Base-by-base conservation (phyloP, 306 rosid species). In the Cyamopsis tetragonoloba region DNA sequence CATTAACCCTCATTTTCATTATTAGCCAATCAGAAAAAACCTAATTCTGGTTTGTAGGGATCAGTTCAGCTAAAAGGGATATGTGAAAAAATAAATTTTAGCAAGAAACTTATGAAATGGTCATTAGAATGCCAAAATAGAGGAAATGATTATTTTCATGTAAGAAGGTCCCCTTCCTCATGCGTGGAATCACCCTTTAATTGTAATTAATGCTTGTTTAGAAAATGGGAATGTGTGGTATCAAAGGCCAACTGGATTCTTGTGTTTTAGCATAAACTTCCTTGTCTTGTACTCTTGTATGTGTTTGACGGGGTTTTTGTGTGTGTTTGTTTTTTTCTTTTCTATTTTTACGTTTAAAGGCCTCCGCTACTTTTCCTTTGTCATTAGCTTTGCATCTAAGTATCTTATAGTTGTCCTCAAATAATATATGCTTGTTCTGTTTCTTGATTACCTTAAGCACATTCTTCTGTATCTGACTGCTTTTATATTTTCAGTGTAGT, bases 401-500 rank as follows among this genome's bases (percentile, higher is more conserved):
- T 38, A 18, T 47, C 47, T 37, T 31, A 15, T 54, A 42, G 8
- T 27, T 47, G 47, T 56, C 23, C 17, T 28, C 53, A 22, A 30
- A 67, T 48, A 27, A 56, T 63, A 22, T 63, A 24, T 56, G 46
- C 50, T n/a, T 32, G 72, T 34, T 79, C 57, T 43, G n/a, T 15
- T 74, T 39, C 68, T 70, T 70, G 62, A 63, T 63, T 15, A 55
- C 39, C 68, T 59, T 27, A 18, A 28, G 28, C 75, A 44, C 37
- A 1, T 35, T 12, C 64, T 62, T 30, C 39, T 66, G 18, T 56
- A 26, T 37, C 72, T 73, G 68, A 63, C 69, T 77, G 43, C 42
- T 56, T 72, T 59, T 59, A 71, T 63, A 44, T 73, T 78, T 90
- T 67, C 97, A 95, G 99, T 83, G 95, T 79, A 95, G 97, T 66